Conservation (phyloP, 192 early-diverging fungal species). For the Rhizoclosmatium sp. region DNA sequence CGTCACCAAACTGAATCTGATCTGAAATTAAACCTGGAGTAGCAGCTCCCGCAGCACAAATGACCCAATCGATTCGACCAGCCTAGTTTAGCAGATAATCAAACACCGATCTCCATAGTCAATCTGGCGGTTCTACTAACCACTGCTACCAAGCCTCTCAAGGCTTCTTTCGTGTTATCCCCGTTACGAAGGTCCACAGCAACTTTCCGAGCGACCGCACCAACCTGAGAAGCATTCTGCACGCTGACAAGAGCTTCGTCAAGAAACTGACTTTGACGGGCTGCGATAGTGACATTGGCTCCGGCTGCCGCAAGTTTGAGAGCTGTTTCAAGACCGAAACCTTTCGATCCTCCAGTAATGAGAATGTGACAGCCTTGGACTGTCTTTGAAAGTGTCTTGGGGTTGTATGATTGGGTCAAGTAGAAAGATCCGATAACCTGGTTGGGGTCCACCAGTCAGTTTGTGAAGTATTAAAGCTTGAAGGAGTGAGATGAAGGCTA, state of each 20-base stretch:
- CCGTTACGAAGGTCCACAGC: background rate
- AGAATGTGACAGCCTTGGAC: conserved; percentile 44
- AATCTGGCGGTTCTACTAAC: background rate
- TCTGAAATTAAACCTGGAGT: conserved; percentile 17
- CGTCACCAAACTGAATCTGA: background rate
- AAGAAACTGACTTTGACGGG: conserved; percentile 33
- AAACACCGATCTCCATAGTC: background rate
- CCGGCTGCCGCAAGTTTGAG: conserved; percentile 42
- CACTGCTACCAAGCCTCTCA: background rate
- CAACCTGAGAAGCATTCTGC: background rate
- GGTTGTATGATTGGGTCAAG: background rate
- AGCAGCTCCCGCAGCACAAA: conserved; percentile 14
- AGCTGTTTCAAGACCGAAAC: conserved; percentile 44
- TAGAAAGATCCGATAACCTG: background rate
- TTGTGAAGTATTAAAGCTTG: background rate
- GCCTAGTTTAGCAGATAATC: background rate
- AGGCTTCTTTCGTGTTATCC: background rate
- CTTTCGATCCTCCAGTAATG: conserved; percentile 55
- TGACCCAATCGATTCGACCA: conserved; percentile 21
- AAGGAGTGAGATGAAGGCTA: background rate
- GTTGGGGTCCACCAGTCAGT: background rate
- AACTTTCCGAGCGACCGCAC: background rate
- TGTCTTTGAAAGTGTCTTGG: background rate
- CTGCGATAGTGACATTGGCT: conserved; percentile 55
- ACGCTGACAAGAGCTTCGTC: background rate